phyloP scores from a whole-genome alignment of 176 grass and related monocot species.

The Juncus effusus region DNA sequence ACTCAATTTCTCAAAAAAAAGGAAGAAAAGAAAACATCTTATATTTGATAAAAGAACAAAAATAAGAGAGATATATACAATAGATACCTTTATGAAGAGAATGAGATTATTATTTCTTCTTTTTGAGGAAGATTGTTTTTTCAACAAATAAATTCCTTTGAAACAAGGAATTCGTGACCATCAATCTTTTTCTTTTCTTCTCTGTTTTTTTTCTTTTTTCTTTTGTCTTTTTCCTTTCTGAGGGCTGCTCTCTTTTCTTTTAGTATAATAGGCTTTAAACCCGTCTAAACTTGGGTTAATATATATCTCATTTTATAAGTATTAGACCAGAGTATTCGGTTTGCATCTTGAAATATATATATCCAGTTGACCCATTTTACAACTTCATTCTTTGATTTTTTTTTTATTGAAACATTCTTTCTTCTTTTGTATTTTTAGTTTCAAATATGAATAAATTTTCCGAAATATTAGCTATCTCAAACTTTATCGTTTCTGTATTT shows the following conservation, averaged over 20 bases:
- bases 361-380: neutral
- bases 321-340: slow-evolving; percentile 17
- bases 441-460: no score
- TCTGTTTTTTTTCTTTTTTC: no score
- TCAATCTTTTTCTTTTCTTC: neutral
- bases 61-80: slow-evolving; percentile 10
- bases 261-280: slow-evolving; percentile 21
- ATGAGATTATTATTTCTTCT: neutral
- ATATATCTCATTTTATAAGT: slow-evolving; percentile 28
- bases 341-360: slow-evolving; percentile 9
- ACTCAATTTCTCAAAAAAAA: neutral
- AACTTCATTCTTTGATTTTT: neutral
- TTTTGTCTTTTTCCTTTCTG: no score
- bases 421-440: neutral
- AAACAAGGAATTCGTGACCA: slow-evolving; percentile 13
- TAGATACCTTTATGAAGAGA: slow-evolving; percentile 22
- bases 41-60: neutral
- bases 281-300: slow-evolving; percentile 5
- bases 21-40: no score
- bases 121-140: neutral
- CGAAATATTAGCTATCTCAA: slow-evolving; percentile 1
- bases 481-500: slow-evolving; percentile 26
- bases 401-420: neutral
- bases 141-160: slow-evolving; percentile 21
- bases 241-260: neutral